Base-by-base conservation (phyloP, 2,329 filamentous ascomycete genomes). In the Aspergillus hiratsukae region DNA sequence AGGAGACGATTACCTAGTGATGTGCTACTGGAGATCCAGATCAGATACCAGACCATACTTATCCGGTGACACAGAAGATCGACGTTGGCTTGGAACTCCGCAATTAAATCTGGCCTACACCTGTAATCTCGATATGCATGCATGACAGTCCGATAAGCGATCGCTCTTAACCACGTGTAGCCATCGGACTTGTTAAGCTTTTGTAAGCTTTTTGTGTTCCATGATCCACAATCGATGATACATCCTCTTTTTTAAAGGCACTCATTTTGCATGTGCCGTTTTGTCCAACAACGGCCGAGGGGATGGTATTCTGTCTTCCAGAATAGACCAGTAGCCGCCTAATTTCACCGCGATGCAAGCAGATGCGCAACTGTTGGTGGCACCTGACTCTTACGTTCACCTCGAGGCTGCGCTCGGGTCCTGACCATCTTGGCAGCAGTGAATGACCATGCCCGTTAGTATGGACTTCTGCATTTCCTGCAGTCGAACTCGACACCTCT, bases 171-270 rank as follows among this genome's bases (percentile, higher is more conserved):
- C 50, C n/a, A 56, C 40, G 57, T 58, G 56, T 56, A 48, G 41
- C 40, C 45, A 48, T 31, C 40, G 25, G 41, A 29, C 21, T 23
- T 55, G 53, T 58, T 46, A 55, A 58, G 45, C 53, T 52, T 49
- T 48, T 14, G n/a, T n/a, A n/a, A n/a, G n/a, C n/a, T n/a, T n/a
- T n/a, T n/a, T n/a, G n/a, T n/a, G n/a, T n/a, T n/a, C 25, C 6
- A 23, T 21, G 51, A n/a, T 37, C n/a, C n/a, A n/a, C n/a, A n/a
- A n/a, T n/a, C n/a, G n/a, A n/a, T n/a, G n/a, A n/a, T n/a, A n/a
- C n/a, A n/a, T n/a, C n/a, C n/a, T n/a, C n/a, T n/a, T n/a, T n/a
- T n/a, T n/a, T n/a, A n/a, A n/a, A n/a, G n/a, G n/a, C n/a, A n/a
- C n/a, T n/a, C 11, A 37, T 37, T 17, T 37, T 37, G 10, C 35